Conservation (phyloP, 208 protist genomes). For the Angomonas ambiguus region DNA sequence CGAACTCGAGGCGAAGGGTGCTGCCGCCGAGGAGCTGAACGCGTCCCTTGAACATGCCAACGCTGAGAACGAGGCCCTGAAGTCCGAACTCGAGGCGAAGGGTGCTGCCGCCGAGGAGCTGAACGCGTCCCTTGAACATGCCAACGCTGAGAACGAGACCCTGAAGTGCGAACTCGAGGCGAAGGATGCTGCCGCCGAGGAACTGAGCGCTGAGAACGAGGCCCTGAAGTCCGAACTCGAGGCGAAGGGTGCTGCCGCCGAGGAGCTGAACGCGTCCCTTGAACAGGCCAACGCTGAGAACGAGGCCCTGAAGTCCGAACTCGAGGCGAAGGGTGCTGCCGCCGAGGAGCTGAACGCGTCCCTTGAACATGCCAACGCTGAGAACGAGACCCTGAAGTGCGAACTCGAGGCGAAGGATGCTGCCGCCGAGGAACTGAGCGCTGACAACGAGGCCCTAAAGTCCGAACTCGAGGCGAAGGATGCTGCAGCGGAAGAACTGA, state of each 20-base stretch:
- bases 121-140: constrained; percentile 4
- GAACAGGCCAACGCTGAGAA: background rate
- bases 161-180: constrained; percentile 8
- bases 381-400: background rate
- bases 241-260: constrained; percentile 1
- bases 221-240: constrained; percentile 8
- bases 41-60: background rate
- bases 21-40: background rate
- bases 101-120: background rate
- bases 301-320: constrained; percentile 9
- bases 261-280: background rate
- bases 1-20: background rate
- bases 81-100: constrained; percentile 2
- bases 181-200: background rate
- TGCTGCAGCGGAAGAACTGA: background rate
- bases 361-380: background rate
- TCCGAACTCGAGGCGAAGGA: constrained; percentile 10
- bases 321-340: constrained; percentile 10
- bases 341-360: background rate
- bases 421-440: background rate
- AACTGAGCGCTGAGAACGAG: constrained; percentile 9
- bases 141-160: constrained; percentile 6
- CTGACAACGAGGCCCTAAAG: constrained; percentile 2
- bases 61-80: background rate
- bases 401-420: constrained; percentile 14